Conservation (phyloP, 768 basidiomycete genomes). For the Leccinum ochraceum region DNA sequence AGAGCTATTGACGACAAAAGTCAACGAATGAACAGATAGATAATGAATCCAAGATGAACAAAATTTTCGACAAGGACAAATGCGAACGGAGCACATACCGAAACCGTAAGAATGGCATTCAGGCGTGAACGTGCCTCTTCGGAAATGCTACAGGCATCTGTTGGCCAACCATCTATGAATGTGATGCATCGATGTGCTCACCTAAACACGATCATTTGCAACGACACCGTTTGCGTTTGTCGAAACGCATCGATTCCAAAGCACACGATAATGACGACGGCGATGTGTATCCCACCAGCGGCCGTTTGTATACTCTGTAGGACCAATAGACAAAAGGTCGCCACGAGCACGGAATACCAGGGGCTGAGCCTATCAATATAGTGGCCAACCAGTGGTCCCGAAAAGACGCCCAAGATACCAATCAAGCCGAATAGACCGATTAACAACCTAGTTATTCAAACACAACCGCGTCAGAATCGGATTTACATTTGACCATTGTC, state of each 20-base stretch:
- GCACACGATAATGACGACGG: slow-evolving; percentile 41
- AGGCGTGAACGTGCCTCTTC: slow-evolving; percentile 31
- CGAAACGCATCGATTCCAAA: slow-evolving; percentile 43
- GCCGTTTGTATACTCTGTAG: slow-evolving; percentile 37
- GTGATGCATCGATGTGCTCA: slow-evolving; percentile 7
- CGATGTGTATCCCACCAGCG: slow-evolving; percentile 39
- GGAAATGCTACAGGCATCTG: slow-evolving; percentile 25
- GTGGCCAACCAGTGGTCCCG: slow-evolving; percentile 29
- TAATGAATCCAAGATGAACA: background rate
- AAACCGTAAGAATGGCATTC: slow-evolving; percentile 30
- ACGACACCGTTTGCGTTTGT: slow-evolving; percentile 41
- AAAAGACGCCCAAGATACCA: slow-evolving; percentile 41
- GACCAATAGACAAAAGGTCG: slow-evolving; percentile 31
- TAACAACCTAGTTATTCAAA: slow-evolving; percentile 19
- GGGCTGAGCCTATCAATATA: slow-evolving; percentile 37
- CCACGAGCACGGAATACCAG: slow-evolving; percentile 43
- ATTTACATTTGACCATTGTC: background rate
- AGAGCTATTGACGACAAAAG: slow-evolving; percentile 21
- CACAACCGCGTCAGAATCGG: background rate
- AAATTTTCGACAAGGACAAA: background rate
- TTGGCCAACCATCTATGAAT: background rate
- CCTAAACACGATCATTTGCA: slow-evolving; percentile 30
- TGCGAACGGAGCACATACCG: slow-evolving; percentile 18
- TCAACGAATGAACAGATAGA: background rate
- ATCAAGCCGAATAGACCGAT: slow-evolving; percentile 52